Evolutionary conservation across 2,329 filamentous ascomycete genomes (phyloP), one percentile per base, ranked within the genome.

Genomic region (Coniochaeta sp.): DNA sequence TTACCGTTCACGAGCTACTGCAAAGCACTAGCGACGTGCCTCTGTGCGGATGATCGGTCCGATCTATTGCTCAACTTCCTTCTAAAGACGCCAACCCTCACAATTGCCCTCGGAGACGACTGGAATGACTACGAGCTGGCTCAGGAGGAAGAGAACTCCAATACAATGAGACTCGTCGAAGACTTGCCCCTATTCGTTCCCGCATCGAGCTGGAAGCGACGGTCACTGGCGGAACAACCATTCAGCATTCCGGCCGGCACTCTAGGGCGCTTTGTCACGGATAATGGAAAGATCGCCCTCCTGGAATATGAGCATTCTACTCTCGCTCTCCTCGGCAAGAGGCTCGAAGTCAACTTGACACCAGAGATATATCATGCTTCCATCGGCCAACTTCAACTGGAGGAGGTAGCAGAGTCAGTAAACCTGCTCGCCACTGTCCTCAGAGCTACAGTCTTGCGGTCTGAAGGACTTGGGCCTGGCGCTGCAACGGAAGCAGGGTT

Each of bases 71-170:
- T 89, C 40, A 76, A 81, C n/a, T 78, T 88, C 59, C 78, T 97
- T 14, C 83, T 87, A 60, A 81, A 80, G 60, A 88, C 92, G 59
- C 82, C 85, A 1, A 88, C 84, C 7, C 84, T 97, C 59, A 96
- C 93, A 30, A 88, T 96, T 65, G 79, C 82, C 14, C 80, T 96
- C n/a, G 88, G 90, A 0, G 74, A 81, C 0, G 74, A 82, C 34
- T 96, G 96, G 70, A 81, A 82, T 47, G 84, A 83, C 38, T 97
- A 96, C 66, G 84, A 88, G 62, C 85, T 93, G 14, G 86, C 89
- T 42, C 86, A 89, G 58, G 93, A 97, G 73, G 91, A 96, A 64
- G 90, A 95, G 61, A 93, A 95, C 65, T 86, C 85, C 28, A 95
- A 96, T 66, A 85, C 85, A 19, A 89, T 97, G 62, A 81, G 84